Conservation (phyloP, 257 asterid genomes). For the Capsicum rhomboideum region DNA sequence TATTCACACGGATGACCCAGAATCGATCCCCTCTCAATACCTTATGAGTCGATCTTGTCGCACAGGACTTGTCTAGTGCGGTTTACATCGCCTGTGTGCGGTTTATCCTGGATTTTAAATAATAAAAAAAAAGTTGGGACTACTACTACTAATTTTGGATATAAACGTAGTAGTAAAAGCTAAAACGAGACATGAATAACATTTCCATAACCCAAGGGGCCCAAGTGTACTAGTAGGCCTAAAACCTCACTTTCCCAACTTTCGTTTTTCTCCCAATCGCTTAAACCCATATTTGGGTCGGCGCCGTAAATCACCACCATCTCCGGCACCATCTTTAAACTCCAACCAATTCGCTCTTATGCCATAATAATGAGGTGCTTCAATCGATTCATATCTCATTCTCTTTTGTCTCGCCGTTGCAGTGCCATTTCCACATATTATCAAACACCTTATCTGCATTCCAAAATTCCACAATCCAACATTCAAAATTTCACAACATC, state of each 20-base stretch:
- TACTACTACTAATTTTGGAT: no score
- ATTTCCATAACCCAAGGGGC: not conserved
- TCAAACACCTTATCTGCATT: not conserved
- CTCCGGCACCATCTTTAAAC: not conserved
- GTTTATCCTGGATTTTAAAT: no score
- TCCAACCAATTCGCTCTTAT: not conserved
- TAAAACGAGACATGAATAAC: not conserved
- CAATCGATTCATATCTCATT: not conserved
- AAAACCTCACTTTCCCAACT: not conserved
- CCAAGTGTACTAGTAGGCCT: not conserved
- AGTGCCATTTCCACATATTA: constrained; percentile 9
- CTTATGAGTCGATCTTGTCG: no score
- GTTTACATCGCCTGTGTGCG: no score
- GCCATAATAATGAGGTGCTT: not conserved
- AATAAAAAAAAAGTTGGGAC: no score
- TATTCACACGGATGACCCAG: no score
- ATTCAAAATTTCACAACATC: constrained; percentile 23
- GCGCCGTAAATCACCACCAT: not conserved
- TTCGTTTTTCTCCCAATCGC: not conserved
- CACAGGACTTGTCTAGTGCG: no score
- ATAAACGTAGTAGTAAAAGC: no score
- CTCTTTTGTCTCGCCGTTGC: constrained; percentile 27
- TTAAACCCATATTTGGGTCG: not conserved
- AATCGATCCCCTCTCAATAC: no score
- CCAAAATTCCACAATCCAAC: not conserved